Conservation (phyloP, 305 asterid species). For the Rubia balearica region DNA sequence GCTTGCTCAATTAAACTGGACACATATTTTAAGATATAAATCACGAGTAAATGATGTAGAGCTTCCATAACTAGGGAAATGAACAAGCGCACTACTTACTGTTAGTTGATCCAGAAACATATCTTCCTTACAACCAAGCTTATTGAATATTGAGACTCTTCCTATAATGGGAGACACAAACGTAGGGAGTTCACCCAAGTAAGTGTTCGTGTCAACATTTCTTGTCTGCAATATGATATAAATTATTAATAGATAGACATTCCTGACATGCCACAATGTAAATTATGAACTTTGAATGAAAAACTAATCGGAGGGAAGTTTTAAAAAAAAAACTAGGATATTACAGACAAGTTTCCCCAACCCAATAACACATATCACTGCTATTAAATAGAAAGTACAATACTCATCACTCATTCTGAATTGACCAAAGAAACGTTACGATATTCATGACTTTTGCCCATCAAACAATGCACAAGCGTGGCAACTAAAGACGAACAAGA, state of each 20-base stretch:
- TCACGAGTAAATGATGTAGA: neutral
- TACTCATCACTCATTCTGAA: neutral
- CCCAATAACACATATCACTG: neutral
- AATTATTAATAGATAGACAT: neutral
- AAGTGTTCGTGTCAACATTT: conserved; percentile 61
- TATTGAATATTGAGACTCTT: conserved; percentile 45
- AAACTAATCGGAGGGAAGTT: neutral
- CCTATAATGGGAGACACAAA: conserved; percentile 59
- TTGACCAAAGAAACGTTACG: neutral
- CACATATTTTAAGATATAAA: neutral
- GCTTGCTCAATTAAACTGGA: neutral
- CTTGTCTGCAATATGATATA: conserved; percentile 56
- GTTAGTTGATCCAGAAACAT: conserved; percentile 71
- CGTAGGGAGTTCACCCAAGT: conserved; percentile 85
- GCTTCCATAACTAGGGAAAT: conserved; percentile 9
- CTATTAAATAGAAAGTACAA: neutral
- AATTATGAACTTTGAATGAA: neutral
- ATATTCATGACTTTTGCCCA: neutral
- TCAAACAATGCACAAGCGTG: neutral
- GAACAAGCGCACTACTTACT: conserved; percentile 33
- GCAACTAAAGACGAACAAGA: neutral
- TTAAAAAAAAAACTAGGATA: neutral
- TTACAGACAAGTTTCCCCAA: neutral
- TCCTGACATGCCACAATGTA: neutral
- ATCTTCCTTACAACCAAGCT: conserved; percentile 35